Percentiles rank a stretch among this genome's conserved stretches.
Conservation (phyloP, 164 flowering plant genomes). For the Aristolochia fimbriata region DNA sequence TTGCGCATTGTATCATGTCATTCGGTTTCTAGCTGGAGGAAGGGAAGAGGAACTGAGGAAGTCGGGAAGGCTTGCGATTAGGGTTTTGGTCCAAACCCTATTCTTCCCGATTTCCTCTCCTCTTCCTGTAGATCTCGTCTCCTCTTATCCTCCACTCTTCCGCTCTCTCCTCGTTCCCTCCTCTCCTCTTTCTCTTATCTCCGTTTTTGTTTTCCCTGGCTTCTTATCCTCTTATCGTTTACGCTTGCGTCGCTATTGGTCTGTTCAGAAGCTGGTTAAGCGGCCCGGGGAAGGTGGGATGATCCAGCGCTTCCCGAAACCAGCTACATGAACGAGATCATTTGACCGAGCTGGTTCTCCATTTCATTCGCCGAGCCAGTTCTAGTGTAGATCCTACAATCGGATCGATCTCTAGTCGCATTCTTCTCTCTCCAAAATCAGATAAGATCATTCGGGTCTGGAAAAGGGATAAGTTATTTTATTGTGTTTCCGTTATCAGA, state of each 20-base stretch:
- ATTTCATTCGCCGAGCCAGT: not conserved
- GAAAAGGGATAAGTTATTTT: not conserved
- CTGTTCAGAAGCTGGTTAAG: slow-evolving; percentile 2
- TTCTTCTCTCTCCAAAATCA: not conserved
- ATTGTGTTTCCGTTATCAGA: not conserved
- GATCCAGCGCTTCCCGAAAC: slow-evolving; percentile 8
- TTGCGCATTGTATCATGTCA: too few species aligned
- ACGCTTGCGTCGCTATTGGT: too few species aligned
- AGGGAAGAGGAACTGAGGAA: too few species aligned
- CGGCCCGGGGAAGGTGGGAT: slow-evolving; percentile 1
- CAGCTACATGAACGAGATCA: slow-evolving; percentile 7
- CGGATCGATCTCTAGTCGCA: not conserved
- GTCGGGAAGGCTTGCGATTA: too few species aligned
- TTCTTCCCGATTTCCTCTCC: not conserved
- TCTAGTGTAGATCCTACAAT: slow-evolving; percentile 1
- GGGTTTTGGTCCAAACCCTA: too few species aligned
- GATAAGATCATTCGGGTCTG: not conserved
- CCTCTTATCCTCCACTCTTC: not conserved
- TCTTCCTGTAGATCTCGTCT: too few species aligned
- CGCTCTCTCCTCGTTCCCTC: too few species aligned
- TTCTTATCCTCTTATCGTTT: too few species aligned
- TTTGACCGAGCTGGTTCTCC: slow-evolving; percentile 1
- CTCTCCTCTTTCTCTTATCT: too few species aligned
- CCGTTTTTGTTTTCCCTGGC: too few species aligned
- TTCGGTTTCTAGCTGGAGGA: too few species aligned